Evolutionary conservation across 2,329 filamentous ascomycete species (phyloP).

Genomic region (Fusarium brevicatenulatum): DNA sequence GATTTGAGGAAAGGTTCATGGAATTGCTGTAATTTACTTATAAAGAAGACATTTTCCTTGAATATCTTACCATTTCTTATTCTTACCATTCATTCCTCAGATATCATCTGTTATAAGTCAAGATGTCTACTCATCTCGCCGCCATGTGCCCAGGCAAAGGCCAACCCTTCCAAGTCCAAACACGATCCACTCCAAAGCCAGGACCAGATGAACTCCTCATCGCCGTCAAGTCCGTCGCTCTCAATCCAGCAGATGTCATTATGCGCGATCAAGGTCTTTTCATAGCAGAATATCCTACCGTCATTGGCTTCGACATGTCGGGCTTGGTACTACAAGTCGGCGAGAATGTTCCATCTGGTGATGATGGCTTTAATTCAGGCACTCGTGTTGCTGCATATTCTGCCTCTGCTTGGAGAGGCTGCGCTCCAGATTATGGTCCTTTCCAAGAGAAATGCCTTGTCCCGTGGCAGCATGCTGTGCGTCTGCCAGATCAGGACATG

Average conservation of each 20-base stretch:
- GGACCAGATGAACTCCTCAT: conserved; percentile 59
- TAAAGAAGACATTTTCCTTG: background rate
- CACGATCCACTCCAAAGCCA: conserved; percentile 56
- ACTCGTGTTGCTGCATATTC: conserved; percentile 54
- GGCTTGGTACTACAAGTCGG: conserved; percentile 57
- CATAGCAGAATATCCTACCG: conserved; percentile 53
- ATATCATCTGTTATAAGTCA: accelerated
- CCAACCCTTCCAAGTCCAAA: conserved; percentile 50
- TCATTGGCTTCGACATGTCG: conserved; percentile 55
- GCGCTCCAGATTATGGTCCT: conserved; percentile 57
- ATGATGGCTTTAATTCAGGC: conserved; percentile 45
- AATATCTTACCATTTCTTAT: accelerated
- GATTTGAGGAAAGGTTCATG: background rate
- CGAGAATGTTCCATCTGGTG: conserved; percentile 47
- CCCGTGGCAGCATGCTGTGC: conserved; percentile 53
- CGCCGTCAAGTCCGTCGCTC: conserved; percentile 57
- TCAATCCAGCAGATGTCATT: conserved; percentile 58
- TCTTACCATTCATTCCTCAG: background rate
- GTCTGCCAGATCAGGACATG: conserved; percentile 47
- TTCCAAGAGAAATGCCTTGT: conserved; percentile 58
- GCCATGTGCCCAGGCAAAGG: conserved; percentile 51
- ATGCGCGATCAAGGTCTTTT: conserved; percentile 57
- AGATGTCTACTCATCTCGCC: conserved; percentile 54
- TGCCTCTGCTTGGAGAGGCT: conserved; percentile 54
- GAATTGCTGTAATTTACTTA: background rate